Percentiles rank a stretch among this genome's conserved stretches.
These are phyloP conservation scores for Oropetium thomaeum DNA, from an alignment of 176 grass and related monocot genomes.

Conservation along the genomic window DNA sequence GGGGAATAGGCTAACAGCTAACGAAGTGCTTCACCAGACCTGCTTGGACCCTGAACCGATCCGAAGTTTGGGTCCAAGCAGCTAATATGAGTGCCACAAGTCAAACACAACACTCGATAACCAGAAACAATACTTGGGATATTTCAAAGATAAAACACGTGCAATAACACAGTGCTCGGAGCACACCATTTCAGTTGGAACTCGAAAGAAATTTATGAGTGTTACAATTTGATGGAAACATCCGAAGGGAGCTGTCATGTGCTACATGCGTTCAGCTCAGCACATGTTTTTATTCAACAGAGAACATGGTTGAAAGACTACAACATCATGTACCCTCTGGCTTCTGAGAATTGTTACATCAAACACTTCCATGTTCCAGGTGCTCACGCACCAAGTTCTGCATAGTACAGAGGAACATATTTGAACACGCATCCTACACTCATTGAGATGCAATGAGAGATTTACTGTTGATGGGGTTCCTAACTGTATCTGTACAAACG, in stretches of 20 bases:
- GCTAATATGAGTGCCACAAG: background rate
- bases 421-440: background rate
- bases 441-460: background rate
- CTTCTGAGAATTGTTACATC: background rate
- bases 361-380: background rate
- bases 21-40: background rate
- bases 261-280: background rate
- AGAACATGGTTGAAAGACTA: background rate
- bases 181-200: background rate
- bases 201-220: background rate
- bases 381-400: background rate
- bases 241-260: background rate
- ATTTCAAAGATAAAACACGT: background rate
- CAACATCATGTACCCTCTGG: background rate
- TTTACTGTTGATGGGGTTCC: background rate
- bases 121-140: background rate
- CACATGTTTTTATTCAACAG: constrained; percentile 9
- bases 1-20: no score
- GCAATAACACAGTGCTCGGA: background rate
- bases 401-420: constrained; percentile 3
- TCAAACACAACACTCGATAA: background rate
- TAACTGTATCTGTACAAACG: constrained; percentile 24
- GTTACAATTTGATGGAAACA: background rate
- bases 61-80: background rate
- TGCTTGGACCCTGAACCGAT: no score